These are phyloP conservation scores for Neonectria hederae DNA, from an alignment of 2,329 filamentous ascomycete genomes.

Conservation along the genomic window DNA sequence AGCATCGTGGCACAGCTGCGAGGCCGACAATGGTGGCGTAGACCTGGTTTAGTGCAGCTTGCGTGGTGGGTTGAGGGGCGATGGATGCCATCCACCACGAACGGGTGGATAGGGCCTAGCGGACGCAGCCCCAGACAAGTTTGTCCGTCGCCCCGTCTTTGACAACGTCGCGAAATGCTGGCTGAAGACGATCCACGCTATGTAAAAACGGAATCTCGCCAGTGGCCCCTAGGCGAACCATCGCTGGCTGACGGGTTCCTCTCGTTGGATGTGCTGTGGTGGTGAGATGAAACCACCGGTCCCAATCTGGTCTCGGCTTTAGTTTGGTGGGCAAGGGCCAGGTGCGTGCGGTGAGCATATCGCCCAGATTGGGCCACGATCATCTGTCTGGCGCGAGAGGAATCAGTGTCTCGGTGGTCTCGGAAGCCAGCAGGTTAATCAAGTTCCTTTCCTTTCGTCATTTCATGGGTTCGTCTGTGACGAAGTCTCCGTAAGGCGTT, in stretches of 20 bases:
- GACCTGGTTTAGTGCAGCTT: conserved; percentile 42
- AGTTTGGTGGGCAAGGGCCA: conserved; percentile 20
- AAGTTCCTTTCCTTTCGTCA: neutral
- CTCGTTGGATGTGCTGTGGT: conserved; percentile 3
- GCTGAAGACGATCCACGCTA: neutral
- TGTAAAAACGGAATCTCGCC: neutral
- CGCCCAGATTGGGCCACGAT: conserved; percentile 2
- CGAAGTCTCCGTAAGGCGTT: conserved; percentile 21
- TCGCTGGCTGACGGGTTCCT: neutral
- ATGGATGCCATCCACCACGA: conserved; percentile 37
- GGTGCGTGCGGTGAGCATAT: conserved; percentile 2
- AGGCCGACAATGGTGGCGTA: conserved; percentile 41
- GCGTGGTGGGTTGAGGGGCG: conserved; percentile 43
- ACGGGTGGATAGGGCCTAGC: conserved; percentile 15
- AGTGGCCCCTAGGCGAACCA: neutral
- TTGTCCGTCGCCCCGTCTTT: neutral
- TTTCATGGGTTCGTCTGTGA: conserved; percentile 22
- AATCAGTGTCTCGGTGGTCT: conserved; percentile 26
- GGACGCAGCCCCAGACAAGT: conserved; percentile 5
- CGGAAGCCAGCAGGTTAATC: conserved; percentile 1
- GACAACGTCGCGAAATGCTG: neutral
- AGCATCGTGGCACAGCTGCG: conserved; percentile 24
- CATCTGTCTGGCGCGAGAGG: conserved; percentile 12
- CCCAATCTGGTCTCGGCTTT: conserved; percentile 24
- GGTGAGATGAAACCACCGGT: conserved; percentile 26